phyloP scores from a whole-genome alignment of 176 grass and related monocot genomes.

The Metroxylon sagu region DNA sequence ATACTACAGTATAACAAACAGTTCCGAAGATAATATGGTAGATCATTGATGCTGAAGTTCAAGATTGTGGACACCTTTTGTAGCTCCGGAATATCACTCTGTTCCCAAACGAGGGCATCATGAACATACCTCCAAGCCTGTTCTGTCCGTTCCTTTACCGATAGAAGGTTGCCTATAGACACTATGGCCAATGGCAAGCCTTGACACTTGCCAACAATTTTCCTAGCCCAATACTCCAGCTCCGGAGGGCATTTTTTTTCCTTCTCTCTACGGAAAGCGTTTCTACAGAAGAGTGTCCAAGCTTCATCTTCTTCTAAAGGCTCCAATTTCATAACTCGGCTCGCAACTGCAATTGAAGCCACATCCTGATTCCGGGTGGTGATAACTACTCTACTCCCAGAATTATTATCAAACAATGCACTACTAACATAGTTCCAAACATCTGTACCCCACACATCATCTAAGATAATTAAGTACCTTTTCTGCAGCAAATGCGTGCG shows the following conservation, averaged over 20 bases:
- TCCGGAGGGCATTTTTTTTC: constrained; percentile 20
- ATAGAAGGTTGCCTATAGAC: constrained; percentile 27
- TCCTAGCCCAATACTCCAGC: constrained; percentile 15
- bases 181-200: constrained; percentile 8
- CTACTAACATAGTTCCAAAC: constrained; percentile 33
- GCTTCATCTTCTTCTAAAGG: constrained; percentile 21
- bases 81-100: constrained; percentile 20
- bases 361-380: constrained; percentile 47
- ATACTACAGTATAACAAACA: constrained; percentile 44
- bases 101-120: constrained; percentile 21
- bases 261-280: constrained; percentile 1
- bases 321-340: constrained; percentile 1
- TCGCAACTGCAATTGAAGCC: constrained; percentile 23
- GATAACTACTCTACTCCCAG: constrained; percentile 31
- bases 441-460: constrained; percentile 60
- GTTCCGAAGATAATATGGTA: constrained; percentile 35
- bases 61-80: constrained; percentile 22
- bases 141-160: constrained; percentile 15
- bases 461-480: constrained; percentile 57
- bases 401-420: constrained; percentile 26
- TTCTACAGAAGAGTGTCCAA: constrained; percentile 10
- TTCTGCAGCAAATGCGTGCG: constrained; percentile 1
- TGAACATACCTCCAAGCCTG: constrained; percentile 28
- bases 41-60: constrained; percentile 33
- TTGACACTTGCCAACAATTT: constrained; percentile 22